Base-by-base conservation (phyloP, 768 basidiomycete genomes). In the Nidula microcarpa region DNA sequence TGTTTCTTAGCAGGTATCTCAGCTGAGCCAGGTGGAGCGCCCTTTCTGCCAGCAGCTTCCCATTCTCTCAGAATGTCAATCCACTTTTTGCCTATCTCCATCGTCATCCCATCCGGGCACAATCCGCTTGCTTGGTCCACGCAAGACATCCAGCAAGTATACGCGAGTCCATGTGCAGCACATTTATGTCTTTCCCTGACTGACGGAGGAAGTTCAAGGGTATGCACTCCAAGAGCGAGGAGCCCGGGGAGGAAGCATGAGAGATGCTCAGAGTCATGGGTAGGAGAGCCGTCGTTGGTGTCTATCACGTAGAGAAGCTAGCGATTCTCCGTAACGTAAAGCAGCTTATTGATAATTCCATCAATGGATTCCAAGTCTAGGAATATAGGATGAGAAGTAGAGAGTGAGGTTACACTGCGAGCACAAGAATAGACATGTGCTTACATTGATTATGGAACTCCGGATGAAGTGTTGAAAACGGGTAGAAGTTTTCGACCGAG, bases 201-300 rank as follows among this genome's bases (percentile, higher is more conserved):
- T 4, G 63, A 55, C 2, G 58, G 51, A 0, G 70, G 47, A 11
- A 77, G 68, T 41, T 67, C 63, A 13, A 85, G 73, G 3, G 74
- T 75, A 53, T 78, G 68, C 2, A 75, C 80, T n/a, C 85, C 87
- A 5, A 87, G 76, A 0, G 83, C 81, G 47, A 89, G 72, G 16
- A 86, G 67, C 0, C 86, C 86, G 0, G 85, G 82, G 37, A 87
- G 76, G 74, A 85, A 87, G 64, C 86, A 88, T 1, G 85, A 80
- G 23, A 87, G 76, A 59, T 89, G 87, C 62, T 89, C 86, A 51
- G 86, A 73, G 30, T 65, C 69, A 56, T 79, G 75, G 1, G 69
- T 62, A 17, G 79, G 69, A 4, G 16, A 47, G n/a, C 62, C 71
- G 34, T 56, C 52, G 33, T 53, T 57, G 14, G 69, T 65, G 62